These are phyloP conservation scores for Naematelia aurantialba DNA, from an alignment of 768 basidiomycete genomes.

Conservation along the genomic window DNA sequence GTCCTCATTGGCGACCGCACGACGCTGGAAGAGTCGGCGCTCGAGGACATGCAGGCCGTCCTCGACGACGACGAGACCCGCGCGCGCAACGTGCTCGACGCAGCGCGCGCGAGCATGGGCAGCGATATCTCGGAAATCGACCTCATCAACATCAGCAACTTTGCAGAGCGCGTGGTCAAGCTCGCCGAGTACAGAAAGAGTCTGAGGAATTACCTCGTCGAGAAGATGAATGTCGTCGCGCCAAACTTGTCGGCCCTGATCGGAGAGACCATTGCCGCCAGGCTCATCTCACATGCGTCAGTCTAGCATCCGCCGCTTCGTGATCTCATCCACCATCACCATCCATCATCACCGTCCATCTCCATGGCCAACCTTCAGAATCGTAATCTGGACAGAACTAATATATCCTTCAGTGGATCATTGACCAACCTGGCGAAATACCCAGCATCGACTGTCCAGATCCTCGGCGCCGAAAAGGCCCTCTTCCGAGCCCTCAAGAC, in stretches of 20 bases:
- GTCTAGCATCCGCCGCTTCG: conserved; percentile 10
- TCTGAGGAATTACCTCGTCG: conserved; percentile 76
- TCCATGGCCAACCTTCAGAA: neutral
- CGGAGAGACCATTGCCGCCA: conserved; percentile 85
- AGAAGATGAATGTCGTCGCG: conserved; percentile 98
- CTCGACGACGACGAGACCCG: conserved; percentile 78
- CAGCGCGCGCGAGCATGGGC: conserved; percentile 90
- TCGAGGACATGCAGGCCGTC: conserved; percentile 71
- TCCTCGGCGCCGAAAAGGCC: conserved; percentile 95
- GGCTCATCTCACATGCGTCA: conserved; percentile 84
- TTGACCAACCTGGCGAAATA: conserved; percentile 97
- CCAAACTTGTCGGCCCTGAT: conserved; percentile 86
- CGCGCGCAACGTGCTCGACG: conserved; percentile 92
- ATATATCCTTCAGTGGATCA: conserved; percentile 63
- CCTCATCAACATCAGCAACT: conserved; percentile 89
- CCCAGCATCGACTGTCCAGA: conserved; percentile 96
- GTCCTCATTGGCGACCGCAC: conserved; percentile 90
- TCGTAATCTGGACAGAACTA: neutral
- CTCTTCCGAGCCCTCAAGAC: conserved; percentile 96
- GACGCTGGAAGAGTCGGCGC: conserved; percentile 61
- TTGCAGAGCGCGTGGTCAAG: conserved; percentile 83
- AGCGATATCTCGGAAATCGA: conserved; percentile 85
- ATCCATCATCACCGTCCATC: too few relatives aligned
- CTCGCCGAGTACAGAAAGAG: conserved; percentile 91
- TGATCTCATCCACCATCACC: neutral